A percentile compares a stretch with the other conserved stretches of the same genome.
Conservation (phyloP, 2,329 filamentous ascomycete genomes). For the Fusarium sp. region DNA sequence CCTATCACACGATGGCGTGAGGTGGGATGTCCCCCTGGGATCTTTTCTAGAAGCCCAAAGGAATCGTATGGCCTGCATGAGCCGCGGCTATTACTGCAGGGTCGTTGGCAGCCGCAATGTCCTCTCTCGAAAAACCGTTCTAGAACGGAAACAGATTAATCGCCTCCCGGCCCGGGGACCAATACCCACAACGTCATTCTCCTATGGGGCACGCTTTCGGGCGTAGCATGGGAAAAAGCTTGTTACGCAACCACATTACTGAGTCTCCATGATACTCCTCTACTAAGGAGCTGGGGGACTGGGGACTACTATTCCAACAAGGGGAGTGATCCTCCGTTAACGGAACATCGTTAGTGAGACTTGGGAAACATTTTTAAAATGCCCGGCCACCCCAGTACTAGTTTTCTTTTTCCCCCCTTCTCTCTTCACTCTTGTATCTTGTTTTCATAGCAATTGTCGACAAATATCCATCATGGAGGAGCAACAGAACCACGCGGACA, state of each 20-base stretch:
- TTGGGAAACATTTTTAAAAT: slow-evolving; percentile 8
- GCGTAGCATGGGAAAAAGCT: slow-evolving; percentile 11
- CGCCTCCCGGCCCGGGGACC: slow-evolving; percentile 29
- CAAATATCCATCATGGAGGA: slow-evolving; percentile 31
- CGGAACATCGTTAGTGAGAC: not conserved
- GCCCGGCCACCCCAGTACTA: not conserved
- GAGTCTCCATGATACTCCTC: not conserved
- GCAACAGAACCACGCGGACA: slow-evolving; percentile 30
- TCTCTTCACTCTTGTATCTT: not conserved
- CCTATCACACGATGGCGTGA: not conserved
- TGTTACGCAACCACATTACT: slow-evolving; percentile 37
- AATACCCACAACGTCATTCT: slow-evolving; percentile 35
- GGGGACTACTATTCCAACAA: slow-evolving; percentile 21
- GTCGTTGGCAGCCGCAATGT: not conserved
- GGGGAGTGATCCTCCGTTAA: slow-evolving; percentile 28
- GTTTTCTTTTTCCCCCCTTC: not conserved
- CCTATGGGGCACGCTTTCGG: not conserved
- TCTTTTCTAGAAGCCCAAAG: not conserved
- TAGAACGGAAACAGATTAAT: slow-evolving; percentile 34
- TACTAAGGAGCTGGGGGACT: not conserved
- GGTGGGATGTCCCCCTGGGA: not conserved
- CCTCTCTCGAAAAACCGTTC: not conserved
- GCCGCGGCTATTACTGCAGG: not conserved
- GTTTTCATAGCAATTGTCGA: not conserved
- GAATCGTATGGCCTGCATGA: not conserved